Evolutionary conservation across 2,329 filamentous ascomycete genomes (phyloP), one percentile per base, ranked within the genome.

Genomic region (Lachnellula cervina): DNA sequence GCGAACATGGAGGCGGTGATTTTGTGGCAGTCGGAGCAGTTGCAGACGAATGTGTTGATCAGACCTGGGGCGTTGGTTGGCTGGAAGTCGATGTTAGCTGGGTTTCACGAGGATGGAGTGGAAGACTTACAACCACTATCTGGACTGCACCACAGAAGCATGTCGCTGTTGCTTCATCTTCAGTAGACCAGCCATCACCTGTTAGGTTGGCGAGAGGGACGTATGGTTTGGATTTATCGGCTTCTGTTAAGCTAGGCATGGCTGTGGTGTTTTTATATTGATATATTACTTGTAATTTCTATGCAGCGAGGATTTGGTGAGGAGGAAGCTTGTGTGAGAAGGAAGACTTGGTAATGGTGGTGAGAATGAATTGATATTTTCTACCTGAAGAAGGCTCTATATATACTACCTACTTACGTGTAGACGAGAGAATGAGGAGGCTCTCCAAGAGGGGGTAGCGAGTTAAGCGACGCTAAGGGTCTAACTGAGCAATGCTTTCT

Each of bases 1-100:
- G 80, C 77, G 69, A 82, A 84, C 78, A 84, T 82, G 0, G 81
- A 82, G 0, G 81, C 80, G 0, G 80, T 84, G 57, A 86, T 73
- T 62, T 86, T 86, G 63, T 73, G 80, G 69, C 81, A 86, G 69
- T 86, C 82, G 35, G 70, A 66, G 67, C 82, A 86, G 71, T 86
- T 74, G 70, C 82, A 86, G 61, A 84, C 62, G 63, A 84, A 84
- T 5, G 72, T 76, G 57, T 71, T 69, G 17, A 79, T 58, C 0
- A 84, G 66, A 9, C 73, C 77, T 1, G 73, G 73, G 0, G 69
- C 73, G 57, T 76, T 61, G 17, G 70, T 76, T 1, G 79, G 77
- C 76, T 80, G 47, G 19, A 51, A 37, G 17, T 47, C 3, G 4
- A 32, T 32, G 9, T 25, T 21, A 43, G 25, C 21, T 46, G 21